Evolutionary conservation across 2,329 filamentous ascomycete species (phyloP), one percentile per base, ranked within the genome.

Genomic region (Clarireedia monteithiana): DNA sequence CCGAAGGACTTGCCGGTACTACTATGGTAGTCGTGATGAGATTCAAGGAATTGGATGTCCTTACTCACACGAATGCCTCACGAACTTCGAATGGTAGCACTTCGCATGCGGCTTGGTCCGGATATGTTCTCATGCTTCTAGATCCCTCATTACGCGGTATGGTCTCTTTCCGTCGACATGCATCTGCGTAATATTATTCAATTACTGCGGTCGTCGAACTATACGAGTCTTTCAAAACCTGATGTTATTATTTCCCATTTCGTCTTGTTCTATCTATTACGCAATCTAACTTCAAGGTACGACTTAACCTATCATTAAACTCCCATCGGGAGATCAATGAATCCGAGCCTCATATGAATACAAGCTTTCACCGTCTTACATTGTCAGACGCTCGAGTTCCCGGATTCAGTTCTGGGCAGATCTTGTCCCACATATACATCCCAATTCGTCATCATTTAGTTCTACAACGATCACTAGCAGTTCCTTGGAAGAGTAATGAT

Each of bases 321-420:
- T 50, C 14, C 24, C 9, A 36, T 55, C 46, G 50, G 53, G 17
- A 55, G 53, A 30, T 44, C 53, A 50, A 44, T 14, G 17, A 44
- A 24, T 50, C 24, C 36, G 46, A 55, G 53, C 47, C 38, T 55
- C 38, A 55, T 42, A n/a, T 44, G 38, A 34, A 36, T 26, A 55
- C 47, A 50, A 20, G 14, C 24, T 27, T 50, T 30, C 47, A 50
- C 53, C 14, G 38, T 24, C 26, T 45, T 45, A 45, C 53, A 42
- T 24, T 26, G 47, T 55, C 23, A 44, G 38, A 55, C 26, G 36
- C 46, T 44, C 20, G 26, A 12, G 17, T 50, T 42, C 20, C 44
- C 2, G 9, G 30, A 36, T 55, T 45, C 26, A 42, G 27, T n/a
- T 40, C 6, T 44, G 39, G n/a, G 30, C 17, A 38, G 27, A n/a